Conservation (phyloP, 257 asterid genomes). For the Solanum boliviense region DNA sequence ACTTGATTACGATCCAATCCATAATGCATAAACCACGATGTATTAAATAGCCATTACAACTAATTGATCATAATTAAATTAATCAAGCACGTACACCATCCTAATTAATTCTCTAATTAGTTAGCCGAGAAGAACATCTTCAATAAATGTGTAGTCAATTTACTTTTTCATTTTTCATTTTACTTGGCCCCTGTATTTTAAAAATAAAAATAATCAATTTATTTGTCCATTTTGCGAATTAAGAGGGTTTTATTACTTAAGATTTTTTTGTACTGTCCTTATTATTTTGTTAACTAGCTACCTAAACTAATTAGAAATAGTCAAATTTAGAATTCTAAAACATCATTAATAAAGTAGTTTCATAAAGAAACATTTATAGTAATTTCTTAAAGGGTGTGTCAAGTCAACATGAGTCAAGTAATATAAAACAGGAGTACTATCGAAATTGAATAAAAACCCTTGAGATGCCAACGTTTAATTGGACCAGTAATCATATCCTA, state of each 20-base stretch:
- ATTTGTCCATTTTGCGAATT: not conserved
- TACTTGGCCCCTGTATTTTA: not conserved
- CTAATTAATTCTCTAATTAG: not conserved
- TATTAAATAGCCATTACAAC: not conserved
- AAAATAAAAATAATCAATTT: too few relatives aligned
- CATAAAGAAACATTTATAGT: not conserved
- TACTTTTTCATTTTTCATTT: too few relatives aligned
- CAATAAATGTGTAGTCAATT: not conserved
- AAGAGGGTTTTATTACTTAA: not conserved
- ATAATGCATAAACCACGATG: not conserved
- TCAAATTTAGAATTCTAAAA: not conserved
- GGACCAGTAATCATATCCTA: not conserved
- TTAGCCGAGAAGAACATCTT: not conserved
- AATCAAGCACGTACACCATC: not conserved
- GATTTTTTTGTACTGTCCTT: too few relatives aligned
- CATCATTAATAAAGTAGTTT: not conserved
- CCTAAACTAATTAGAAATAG: not conserved
- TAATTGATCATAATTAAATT: not conserved
- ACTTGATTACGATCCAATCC: not conserved
- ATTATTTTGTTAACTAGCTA: not conserved
- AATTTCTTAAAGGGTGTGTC: not conserved
- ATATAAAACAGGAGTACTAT: not conserved
- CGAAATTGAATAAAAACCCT: not conserved
- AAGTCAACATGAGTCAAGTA: not conserved
- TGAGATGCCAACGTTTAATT: not conserved